Conservation (phyloP, 2,329 filamentous ascomycete genomes). For the Aspergillus sp. region DNA sequence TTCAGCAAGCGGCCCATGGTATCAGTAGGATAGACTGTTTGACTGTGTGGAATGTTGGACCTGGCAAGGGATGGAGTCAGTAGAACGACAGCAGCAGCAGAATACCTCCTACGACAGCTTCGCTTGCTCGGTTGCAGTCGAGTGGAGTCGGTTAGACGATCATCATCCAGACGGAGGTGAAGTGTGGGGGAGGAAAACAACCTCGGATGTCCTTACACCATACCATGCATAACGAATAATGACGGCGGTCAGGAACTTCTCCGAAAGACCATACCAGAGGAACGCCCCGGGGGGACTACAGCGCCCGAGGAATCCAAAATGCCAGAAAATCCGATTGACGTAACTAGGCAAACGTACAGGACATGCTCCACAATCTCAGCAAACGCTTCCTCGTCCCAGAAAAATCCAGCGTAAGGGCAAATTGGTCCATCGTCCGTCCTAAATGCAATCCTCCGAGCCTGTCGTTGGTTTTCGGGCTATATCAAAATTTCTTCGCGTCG, state of each 20-base stretch:
- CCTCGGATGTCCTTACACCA: neutral
- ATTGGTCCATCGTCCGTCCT: neutral
- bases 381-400: too few relatives aligned
- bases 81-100: slow-evolving; percentile 1
- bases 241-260: too few relatives aligned
- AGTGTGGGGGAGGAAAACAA: neutral
- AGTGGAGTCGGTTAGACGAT: neutral
- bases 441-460: too few relatives aligned
- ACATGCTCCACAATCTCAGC: neutral
- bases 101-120: neutral
- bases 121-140: neutral
- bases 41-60: too few relatives aligned
- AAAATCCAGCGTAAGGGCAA: neutral
- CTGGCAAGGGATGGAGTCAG: neutral
- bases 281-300: too few relatives aligned
- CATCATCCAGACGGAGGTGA: neutral
- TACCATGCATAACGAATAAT: too few relatives aligned
- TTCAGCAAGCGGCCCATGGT: slow-evolving; percentile 22
- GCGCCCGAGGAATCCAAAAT: too few relatives aligned
- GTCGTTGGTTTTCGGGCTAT: too few relatives aligned
- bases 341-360: neutral
- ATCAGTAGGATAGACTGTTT: neutral
- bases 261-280: too few relatives aligned
- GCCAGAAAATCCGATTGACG: too few relatives aligned
- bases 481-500: too few relatives aligned